These are phyloP conservation scores for Somion occarium DNA, from an alignment of 1,284 basidiomycete genomes.

Conservation along the genomic window DNA sequence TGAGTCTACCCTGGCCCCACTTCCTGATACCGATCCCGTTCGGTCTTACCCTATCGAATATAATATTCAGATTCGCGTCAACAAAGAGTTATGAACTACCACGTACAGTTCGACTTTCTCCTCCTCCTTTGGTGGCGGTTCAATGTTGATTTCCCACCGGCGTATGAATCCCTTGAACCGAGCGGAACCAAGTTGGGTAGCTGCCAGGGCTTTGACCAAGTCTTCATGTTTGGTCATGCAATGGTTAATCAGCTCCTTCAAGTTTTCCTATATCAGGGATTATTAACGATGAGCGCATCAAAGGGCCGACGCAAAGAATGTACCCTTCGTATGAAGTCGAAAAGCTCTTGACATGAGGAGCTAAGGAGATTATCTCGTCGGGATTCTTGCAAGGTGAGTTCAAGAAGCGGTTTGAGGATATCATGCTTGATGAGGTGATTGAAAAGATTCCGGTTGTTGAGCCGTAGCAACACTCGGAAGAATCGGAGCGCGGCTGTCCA, in stretches of 20 bases:
- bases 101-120: conserved; percentile 48
- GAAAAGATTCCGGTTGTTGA: conserved; percentile 85
- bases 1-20: conserved; percentile 47
- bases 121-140: conserved; percentile 56
- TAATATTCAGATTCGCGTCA: not conserved
- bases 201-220: conserved; percentile 62
- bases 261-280: too few relatives aligned
- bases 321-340: conserved; percentile 87
- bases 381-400: conserved; percentile 79
- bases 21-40: conserved; percentile 27
- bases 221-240: conserved; percentile 78
- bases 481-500: conserved; percentile 81
- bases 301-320: too few relatives aligned
- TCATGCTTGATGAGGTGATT: conserved; percentile 85
- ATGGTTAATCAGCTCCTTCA: conserved; percentile 80
- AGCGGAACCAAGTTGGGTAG: conserved; percentile 55
- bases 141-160: conserved; percentile 90
- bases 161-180: conserved; percentile 72
- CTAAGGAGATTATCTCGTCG: conserved; percentile 88
- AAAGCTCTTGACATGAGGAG: conserved; percentile 93
- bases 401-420: conserved; percentile 77
- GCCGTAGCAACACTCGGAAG: conserved; percentile 82
- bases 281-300: too few relatives aligned
- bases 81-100: not conserved
- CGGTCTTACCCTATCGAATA: conserved; percentile 4